Evolutionary conservation across 352 stramenopile genomes (phyloP).

Genomic region (Phytophthora sojae): DNA sequence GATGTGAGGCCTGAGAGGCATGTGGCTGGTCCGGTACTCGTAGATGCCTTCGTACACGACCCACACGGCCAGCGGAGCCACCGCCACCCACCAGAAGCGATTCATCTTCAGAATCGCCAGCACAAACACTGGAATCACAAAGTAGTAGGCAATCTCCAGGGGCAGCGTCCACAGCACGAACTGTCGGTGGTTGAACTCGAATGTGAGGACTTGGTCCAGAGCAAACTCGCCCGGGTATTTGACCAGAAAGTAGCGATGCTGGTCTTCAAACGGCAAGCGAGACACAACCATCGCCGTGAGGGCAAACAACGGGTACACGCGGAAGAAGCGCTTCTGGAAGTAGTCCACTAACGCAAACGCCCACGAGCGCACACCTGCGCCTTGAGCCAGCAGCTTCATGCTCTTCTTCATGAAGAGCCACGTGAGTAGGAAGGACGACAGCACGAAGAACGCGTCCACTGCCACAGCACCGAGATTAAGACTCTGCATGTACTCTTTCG

Average conservation of each 20-base stretch:
- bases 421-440: constrained; percentile 56
- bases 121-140: constrained; percentile 50
- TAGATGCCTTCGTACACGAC: constrained; percentile 33
- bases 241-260: constrained; percentile 42
- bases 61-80: constrained; percentile 34
- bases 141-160: constrained; percentile 60
- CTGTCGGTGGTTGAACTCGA: constrained; percentile 45
- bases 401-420: constrained; percentile 52
- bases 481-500: constrained; percentile 36
- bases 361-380: constrained; percentile 25
- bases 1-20: constrained; percentile 36
- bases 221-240: constrained; percentile 39
- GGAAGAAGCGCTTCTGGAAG: constrained; percentile 60
- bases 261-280: constrained; percentile 35
- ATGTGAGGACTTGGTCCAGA: constrained; percentile 49
- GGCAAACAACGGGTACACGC: constrained; percentile 64
- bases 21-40: constrained; percentile 40
- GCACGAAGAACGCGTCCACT: constrained; percentile 57
- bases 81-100: constrained; percentile 36
- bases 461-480: constrained; percentile 39
- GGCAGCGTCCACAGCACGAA: constrained; percentile 66
- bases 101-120: constrained; percentile 34
- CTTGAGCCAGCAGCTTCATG: constrained; percentile 36
- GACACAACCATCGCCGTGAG: constrained; percentile 38
- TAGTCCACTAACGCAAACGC: constrained; percentile 45